Base-by-base conservation (phyloP, 306 rosid species). In the Begonia masoniana region DNA sequence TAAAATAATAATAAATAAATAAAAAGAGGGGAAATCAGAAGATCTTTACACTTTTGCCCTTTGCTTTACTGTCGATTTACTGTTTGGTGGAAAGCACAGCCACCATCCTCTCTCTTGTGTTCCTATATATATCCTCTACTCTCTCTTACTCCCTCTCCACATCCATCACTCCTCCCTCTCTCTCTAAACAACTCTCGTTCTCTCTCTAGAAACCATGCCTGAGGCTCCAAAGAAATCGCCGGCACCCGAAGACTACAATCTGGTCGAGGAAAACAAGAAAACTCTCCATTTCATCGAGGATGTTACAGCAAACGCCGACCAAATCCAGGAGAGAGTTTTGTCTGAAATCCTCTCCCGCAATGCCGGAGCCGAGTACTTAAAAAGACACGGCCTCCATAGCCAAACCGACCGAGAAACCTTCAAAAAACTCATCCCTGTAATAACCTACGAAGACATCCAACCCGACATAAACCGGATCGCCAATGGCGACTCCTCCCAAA, bases 391-490 rank as follows among this genome's bases (percentile, higher is more conserved):
- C 57, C 72, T 77, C 7, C 26, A 67, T 19, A 79, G 77, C 2
- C 36, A 10, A 43, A 62, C 55, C 0, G 76, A 78, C 42, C 57
- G 58, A 52, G 62, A 72, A 19, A 62, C 60, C 13, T 81, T 78
- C 77, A 81, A 78, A 61, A 75, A 61, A 51, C 63, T 61, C n/a
- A 41, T 78, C 43, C 85, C 89, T 43, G 66, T 75, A 13, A 79
- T 82, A 13, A 62, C 66, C 10, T 82, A 78, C n/a, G 82, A 82
- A 19, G 80, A 78, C 55, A 15, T 82, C 10, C 70, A 75, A 63
- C 66, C 81, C 10, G 62, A 82, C 60, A 68, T 82, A 14, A 76
- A 82, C 64, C 89, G 89, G 51, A 75, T 78, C 19, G 80, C 80
- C 19, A 57, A 62, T 59, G 89, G 89, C 14, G 89, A 78, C 60